Base-by-base conservation (phyloP, 768 basidiomycete genomes). In the Collybia sp. region DNA sequence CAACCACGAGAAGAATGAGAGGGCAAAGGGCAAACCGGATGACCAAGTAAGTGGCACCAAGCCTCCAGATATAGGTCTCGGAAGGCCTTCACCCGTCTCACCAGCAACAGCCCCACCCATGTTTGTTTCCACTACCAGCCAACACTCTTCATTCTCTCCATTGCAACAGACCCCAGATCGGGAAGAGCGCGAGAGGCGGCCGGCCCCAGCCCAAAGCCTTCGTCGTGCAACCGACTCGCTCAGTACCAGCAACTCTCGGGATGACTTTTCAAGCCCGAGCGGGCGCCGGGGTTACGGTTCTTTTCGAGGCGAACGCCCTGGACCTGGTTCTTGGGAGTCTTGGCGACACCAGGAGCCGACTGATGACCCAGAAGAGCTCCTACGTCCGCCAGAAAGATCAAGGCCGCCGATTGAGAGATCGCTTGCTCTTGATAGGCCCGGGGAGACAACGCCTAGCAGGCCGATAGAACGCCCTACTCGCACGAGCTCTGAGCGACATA, bases 401-500 rank as follows among this genome's bases (percentile, higher is more conserved):
- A 50, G 55, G 34, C 25, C 37, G 13, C 41, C 53, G n/a, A 47
- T 34, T 13, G 25, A 1, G 33, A 53, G 9, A 57, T 59, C 45
- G 42, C 39, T 10, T 54, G 50, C 47, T 34, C 50, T 30, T 36
- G 12, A 37, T 50, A 12, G 58, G 63, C 40, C 47, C 47, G 30
- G 11, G 6, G n/a, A 11, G 20, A 51, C 53, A 41, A 55, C 62
- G 41, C 52, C 42, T 25, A 45, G 48, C n/a, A 58, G 59, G 49
- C 52, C 40, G 20, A 58, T 54, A 35, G 56, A 61, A 42, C 58
- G 66, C 20, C 58, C 56, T 13, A 59, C 62, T 30, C 59, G 71
- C 39, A 63, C 66, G 11, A 63, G 66, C 47, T 55, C 63, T 12
- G 67, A 69, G 20, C 62, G 66, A 35, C 57, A 66, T 46, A 48